Conservation (phyloP, 177 flowering plant genomes). For the Telopea speciosissima region DNA sequence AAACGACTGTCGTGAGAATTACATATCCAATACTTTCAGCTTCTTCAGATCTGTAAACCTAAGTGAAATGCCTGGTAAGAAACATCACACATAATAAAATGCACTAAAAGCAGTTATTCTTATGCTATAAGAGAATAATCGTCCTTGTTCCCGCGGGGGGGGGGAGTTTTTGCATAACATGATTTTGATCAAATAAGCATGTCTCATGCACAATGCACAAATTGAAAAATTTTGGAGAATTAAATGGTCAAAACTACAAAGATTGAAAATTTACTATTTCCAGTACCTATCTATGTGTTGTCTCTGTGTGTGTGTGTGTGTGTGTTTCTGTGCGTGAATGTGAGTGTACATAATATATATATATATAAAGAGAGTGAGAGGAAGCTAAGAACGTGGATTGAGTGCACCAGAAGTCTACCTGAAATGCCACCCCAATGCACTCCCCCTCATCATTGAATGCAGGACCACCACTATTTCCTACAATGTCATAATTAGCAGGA, state of each 20-base stretch:
- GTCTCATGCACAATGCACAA: neutral
- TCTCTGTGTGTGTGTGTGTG: no score
- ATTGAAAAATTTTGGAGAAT: neutral
- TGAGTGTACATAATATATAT: no score
- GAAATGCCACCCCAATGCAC: constrained; percentile 98
- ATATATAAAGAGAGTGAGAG: no score
- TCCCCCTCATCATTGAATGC: constrained; percentile 96
- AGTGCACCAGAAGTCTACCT: constrained; percentile 45
- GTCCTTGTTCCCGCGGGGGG: no score
- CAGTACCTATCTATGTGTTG: no score
- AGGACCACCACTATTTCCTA: constrained; percentile 99
- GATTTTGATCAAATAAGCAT: neutral
- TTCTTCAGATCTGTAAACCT: constrained; percentile 96
- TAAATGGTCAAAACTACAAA: no score
- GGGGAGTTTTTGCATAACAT: neutral
- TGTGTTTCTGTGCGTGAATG: no score
- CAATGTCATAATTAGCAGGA: constrained; percentile 22
- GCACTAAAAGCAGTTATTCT: neutral
- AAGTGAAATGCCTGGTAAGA: constrained; percentile 32
- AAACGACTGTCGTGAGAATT: constrained; percentile 94
- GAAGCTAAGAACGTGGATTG: no score
- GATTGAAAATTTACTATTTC: no score
- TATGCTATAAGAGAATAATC: neutral
- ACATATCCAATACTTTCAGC: constrained; percentile 98
- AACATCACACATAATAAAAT: constrained; percentile 4